Evolutionary conservation across 805 yeast genomes (phyloP), one percentile per base, ranked within the genome.

Genomic region (Saturnispora saitoi): DNA sequence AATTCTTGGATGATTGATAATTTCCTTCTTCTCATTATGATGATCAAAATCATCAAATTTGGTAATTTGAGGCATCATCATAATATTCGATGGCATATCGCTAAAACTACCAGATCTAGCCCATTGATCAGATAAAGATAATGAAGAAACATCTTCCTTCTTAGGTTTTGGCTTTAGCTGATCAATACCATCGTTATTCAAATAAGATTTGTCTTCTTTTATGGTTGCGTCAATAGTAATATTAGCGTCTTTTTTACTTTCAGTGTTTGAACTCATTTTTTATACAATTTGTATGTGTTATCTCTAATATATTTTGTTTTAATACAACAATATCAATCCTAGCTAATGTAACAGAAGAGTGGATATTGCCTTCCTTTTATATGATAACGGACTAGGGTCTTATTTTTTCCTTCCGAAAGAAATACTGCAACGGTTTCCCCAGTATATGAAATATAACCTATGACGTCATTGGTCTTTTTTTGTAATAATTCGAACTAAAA

Each of bases 111-210:
- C 41, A 14, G 29, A 20, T 22, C 29, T 37, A 5, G 66, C 79
- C 86, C 87, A 82, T 60, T 82, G 87, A 61, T 83, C 91, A 4
- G 84, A 75, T 42, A 83, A 69, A 20, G 89, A 82, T 37, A 83
- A 63, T 31, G 85, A 79, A 10, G 84, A 78, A 7, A 81, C 85
- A 40, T 82, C 66, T 59, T 80, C 78, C 55, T 75, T 79, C 62
- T 86, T 72, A 8, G 77, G 69, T 46, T 73, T 70, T 3, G 90
- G 90, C 47, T 73, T 75, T 59, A 83, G 65, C 48, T 76, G 74
- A 59, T 83, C 89, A 19, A 83, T 82, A 22, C 86, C 86, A 59
- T 83, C 89, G 54, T 81, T 83, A 58, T 83, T 82, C 52, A 83
- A 71, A 57, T 76, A 81, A 10, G 87, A 80, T 38, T 57, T 20